phyloP scores from a whole-genome alignment of 352 stramenopile species.

The Pythium phragmiticola region DNA sequence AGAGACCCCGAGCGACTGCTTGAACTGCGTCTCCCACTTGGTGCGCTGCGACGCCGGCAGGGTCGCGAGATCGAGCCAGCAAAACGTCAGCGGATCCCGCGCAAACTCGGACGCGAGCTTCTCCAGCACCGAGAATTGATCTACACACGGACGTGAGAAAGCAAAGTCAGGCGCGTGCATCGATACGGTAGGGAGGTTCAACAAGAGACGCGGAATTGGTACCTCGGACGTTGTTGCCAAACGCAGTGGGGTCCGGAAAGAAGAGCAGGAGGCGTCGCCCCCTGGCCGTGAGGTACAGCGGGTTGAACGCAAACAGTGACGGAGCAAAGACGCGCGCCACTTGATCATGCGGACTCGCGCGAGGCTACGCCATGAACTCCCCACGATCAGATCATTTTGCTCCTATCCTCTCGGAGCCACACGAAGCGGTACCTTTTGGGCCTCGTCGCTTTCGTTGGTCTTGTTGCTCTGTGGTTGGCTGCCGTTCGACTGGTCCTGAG shows the following conservation, averaged over 20 bases:
- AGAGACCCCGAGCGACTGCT: conserved; percentile 1
- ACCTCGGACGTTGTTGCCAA: conserved; percentile 62
- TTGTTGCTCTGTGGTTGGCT: too few relatives aligned
- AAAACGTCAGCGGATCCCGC: conserved; percentile 75
- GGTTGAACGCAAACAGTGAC: conserved; percentile 66
- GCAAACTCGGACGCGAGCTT: conserved; percentile 66
- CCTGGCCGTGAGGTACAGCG: conserved; percentile 58
- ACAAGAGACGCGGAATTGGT: neutral
- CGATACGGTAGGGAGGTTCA: neutral
- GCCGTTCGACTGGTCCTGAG: neutral
- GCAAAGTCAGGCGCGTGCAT: neutral
- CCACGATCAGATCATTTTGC: neutral
- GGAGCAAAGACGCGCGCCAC: conserved; percentile 69
- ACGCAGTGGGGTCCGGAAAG: conserved; percentile 44
- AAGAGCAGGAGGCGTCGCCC: conserved; percentile 64
- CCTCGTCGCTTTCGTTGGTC: neutral
- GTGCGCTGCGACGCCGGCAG: conserved; percentile 28
- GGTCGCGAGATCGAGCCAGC: conserved; percentile 60
- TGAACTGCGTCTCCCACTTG: conserved; percentile 55
- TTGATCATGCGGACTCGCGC: conserved; percentile 36
- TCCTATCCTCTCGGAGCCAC: neutral
- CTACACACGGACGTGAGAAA: conserved; percentile 24
- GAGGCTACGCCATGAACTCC: conserved; percentile 2
- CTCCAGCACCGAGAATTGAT: conserved; percentile 69
- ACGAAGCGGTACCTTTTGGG: neutral